Evolutionary conservation across 129 eudicot species (phyloP).

Genomic region (Apium graveolens): DNA sequence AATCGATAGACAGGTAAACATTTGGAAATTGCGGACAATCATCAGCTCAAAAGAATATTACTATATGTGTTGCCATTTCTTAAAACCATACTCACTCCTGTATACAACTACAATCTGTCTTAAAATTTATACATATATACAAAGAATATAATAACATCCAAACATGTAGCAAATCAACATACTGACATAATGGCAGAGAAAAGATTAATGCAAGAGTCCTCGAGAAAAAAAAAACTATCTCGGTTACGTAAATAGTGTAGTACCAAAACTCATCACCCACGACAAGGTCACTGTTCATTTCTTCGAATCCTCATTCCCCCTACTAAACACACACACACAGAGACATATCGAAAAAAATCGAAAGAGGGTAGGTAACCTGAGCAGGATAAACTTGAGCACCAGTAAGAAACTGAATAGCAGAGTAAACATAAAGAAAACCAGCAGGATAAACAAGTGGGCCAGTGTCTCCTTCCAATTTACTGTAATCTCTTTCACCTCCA

Average conservation of each 20-base stretch:
- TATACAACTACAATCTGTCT: neutral
- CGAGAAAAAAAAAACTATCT: too few species aligned
- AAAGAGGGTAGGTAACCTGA: slow-evolving; percentile 40
- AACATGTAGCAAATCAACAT: too few species aligned
- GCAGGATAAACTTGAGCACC: slow-evolving; percentile 74
- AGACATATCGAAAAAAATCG: neutral
- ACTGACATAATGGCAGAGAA: too few species aligned
- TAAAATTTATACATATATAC: too few species aligned
- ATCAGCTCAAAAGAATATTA: too few species aligned
- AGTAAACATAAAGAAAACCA: slow-evolving; percentile 79
- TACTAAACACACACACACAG: neutral
- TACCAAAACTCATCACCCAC: too few species aligned
- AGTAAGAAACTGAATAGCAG: slow-evolving; percentile 66
- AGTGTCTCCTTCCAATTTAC: slow-evolving; percentile 82
- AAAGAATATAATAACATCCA: neutral
- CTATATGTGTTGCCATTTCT: neutral
- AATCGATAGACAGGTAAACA: neutral
- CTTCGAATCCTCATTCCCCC: too few species aligned
- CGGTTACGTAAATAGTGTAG: too few species aligned
- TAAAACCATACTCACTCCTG: neutral
- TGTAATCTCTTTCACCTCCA: slow-evolving; percentile 83
- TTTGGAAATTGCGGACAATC: neutral
- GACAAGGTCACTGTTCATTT: too few species aligned
- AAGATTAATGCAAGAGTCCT: too few species aligned
- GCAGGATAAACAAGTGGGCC: slow-evolving; percentile 98